A percentile compares a stretch with the other conserved stretches of the same genome.
phyloP scores from a whole-genome alignment of 805 yeast species.

The Wickerhamomyces bovis region DNA sequence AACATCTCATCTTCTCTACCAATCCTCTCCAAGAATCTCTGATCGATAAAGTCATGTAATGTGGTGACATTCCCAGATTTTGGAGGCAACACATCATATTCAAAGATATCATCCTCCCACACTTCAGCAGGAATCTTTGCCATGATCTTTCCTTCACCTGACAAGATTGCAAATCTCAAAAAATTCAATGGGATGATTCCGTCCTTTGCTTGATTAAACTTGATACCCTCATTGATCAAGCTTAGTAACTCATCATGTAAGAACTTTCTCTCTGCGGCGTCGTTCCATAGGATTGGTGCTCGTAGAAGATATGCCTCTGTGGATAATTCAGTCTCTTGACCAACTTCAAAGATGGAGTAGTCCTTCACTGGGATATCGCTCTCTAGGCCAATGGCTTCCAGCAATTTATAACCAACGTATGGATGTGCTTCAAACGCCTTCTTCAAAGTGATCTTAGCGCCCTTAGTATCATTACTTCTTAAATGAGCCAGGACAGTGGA shows the following conservation, averaged over 20 bases:
- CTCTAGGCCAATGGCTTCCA: slow-evolving; percentile 38
- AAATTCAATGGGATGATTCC: slow-evolving; percentile 50
- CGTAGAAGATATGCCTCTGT: slow-evolving; percentile 56
- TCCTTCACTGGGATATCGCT: slow-evolving; percentile 25
- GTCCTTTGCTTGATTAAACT: slow-evolving; percentile 13
- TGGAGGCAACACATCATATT: slow-evolving; percentile 73
- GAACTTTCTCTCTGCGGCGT: slow-evolving; percentile 39
- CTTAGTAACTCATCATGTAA: slow-evolving; percentile 36
- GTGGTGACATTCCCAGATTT: slow-evolving; percentile 34
- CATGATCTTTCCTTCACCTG: slow-evolving; percentile 68
- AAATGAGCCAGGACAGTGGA: slow-evolving; percentile 61
- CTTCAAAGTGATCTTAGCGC: slow-evolving; percentile 43
- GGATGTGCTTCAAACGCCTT: slow-evolving; percentile 54
- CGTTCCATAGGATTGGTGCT: slow-evolving; percentile 50
- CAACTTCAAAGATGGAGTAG: slow-evolving; percentile 21
- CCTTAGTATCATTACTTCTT: slow-evolving; percentile 30
- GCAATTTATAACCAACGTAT: slow-evolving; percentile 44
- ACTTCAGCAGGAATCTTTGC: slow-evolving; percentile 57
- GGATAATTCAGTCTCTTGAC: slow-evolving; percentile 30
- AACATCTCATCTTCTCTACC: slow-evolving; percentile 19
- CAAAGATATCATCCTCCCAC: slow-evolving; percentile 62
- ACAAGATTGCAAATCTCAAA: slow-evolving; percentile 59
- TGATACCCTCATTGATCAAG: slow-evolving; percentile 16
- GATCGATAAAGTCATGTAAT: slow-evolving; percentile 29
- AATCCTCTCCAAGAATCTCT: slow-evolving; percentile 19